Conservation (phyloP, 2,329 filamentous ascomycete genomes). For the Neofusicoccum sp. region DNA sequence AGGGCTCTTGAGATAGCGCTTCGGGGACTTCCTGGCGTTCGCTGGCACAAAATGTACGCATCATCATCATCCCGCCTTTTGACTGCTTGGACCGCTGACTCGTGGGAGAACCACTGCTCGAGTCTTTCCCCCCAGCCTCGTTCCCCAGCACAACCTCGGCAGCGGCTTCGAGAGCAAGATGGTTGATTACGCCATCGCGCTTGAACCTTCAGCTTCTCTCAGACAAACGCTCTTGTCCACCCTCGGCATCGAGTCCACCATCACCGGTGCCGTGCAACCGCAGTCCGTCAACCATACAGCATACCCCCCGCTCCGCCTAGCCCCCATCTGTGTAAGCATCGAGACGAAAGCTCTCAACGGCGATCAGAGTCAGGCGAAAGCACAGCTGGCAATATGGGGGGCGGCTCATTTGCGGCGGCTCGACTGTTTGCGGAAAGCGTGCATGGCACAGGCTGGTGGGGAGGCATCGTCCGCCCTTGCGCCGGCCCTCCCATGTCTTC, state of each 20-base stretch:
- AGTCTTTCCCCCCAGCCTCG: neutral
- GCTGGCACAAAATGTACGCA: too few relatives aligned
- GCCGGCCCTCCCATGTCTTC: neutral
- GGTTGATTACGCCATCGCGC: neutral
- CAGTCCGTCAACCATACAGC: conserved; percentile 9
- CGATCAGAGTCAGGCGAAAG: conserved; percentile 17
- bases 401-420: conserved; percentile 20
- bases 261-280: neutral
- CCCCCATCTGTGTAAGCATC: conserved; percentile 17
- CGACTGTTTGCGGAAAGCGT: neutral
- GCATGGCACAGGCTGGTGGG: too few relatives aligned
- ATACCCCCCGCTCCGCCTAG: conserved; percentile 11
- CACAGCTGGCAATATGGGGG: conserved; percentile 19
- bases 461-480: too few relatives aligned
- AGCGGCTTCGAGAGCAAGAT: neutral
- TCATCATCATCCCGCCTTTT: too few relatives aligned
- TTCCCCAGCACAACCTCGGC: neutral
- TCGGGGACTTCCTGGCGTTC: too few relatives aligned
- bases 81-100: too few relatives aligned
- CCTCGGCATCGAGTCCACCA: neutral
- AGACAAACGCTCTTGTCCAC: neutral
- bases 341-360: conserved; percentile 19
- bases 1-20: too few relatives aligned
- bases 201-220: neutral
- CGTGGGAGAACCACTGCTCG: neutral